These are phyloP conservation scores for Globisporangium canariense DNA, from an alignment of 352 stramenopile species.

Conservation along the genomic window DNA sequence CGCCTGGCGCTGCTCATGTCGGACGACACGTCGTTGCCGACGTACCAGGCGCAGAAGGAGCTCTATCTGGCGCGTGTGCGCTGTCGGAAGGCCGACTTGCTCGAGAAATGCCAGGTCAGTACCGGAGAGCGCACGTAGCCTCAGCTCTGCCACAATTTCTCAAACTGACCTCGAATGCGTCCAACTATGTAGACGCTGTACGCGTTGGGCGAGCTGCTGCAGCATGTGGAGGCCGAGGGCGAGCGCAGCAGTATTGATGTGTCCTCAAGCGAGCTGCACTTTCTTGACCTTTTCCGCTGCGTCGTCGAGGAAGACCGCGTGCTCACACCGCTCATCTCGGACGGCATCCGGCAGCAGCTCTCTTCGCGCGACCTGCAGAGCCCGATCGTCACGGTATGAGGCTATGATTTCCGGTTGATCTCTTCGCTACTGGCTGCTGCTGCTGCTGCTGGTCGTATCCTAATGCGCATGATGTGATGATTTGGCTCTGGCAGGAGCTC, in stretches of 20 bases:
- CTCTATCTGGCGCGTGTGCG: slow-evolving; percentile 51
- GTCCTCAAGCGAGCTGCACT: slow-evolving; percentile 51
- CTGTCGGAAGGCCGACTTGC: slow-evolving; percentile 50
- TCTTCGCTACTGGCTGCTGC: no score
- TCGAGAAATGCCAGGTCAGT: slow-evolving; percentile 51
- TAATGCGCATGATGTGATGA: not conserved
- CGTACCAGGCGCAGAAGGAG: slow-evolving; percentile 58
- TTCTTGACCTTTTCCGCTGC: slow-evolving; percentile 65
- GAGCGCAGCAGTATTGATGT: slow-evolving; percentile 43
- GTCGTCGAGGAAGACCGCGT: slow-evolving; percentile 66
- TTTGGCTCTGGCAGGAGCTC: slow-evolving; percentile 22
- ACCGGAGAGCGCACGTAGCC: not conserved
- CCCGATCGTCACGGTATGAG: slow-evolving; percentile 38
- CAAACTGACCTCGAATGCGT: not conserved
- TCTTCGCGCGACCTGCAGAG: slow-evolving; percentile 37
- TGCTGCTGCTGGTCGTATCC: not conserved
- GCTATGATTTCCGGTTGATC: no score
- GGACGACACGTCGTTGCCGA: slow-evolving; percentile 46
- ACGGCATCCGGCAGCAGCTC: slow-evolving; percentile 48
- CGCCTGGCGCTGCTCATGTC: slow-evolving; percentile 47
- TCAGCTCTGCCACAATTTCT: not conserved
- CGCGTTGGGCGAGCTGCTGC: slow-evolving; percentile 43
- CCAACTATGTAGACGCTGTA: slow-evolving; percentile 34
- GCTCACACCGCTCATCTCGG: slow-evolving; percentile 53
- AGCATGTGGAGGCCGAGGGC: slow-evolving; percentile 40